phyloP scores from a whole-genome alignment of 805 yeast species.

The Lachancea thermotolerans region DNA sequence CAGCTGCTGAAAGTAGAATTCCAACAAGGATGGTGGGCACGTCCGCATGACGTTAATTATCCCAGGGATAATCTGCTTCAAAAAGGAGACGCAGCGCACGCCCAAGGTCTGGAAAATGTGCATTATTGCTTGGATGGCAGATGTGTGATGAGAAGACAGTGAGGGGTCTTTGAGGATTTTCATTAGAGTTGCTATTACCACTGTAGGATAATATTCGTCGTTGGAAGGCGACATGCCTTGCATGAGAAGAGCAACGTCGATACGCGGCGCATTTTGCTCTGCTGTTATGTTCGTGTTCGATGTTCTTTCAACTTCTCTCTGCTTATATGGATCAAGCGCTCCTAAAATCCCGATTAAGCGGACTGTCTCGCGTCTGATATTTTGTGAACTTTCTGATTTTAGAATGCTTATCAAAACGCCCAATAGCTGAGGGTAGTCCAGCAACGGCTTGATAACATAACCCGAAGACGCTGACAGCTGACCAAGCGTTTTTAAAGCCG shows the following conservation, averaged over 20 bases:
- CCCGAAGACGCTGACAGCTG: conserved; percentile 88
- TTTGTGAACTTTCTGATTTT: conserved; percentile 68
- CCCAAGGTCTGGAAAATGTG: conserved; percentile 87
- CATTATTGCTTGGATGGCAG: conserved; percentile 90
- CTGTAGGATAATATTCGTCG: conserved; percentile 94
- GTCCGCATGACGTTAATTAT: conserved; percentile 76
- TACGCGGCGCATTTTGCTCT: conserved; percentile 82
- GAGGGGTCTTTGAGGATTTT: conserved; percentile 81
- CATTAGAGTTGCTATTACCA: conserved; percentile 79
- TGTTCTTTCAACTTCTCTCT: conserved; percentile 78
- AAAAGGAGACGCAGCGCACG: conserved; percentile 78
- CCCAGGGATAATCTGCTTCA: conserved; percentile 84
- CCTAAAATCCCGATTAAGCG: conserved; percentile 88
- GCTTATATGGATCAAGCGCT: conserved; percentile 94
- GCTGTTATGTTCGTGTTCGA: conserved; percentile 43
- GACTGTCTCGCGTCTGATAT: conserved; percentile 80
- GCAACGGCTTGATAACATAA: conserved; percentile 86
- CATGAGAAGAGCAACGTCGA: conserved; percentile 85
- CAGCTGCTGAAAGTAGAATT: conserved; percentile 83
- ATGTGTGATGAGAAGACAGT: conserved; percentile 76
- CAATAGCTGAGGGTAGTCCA: conserved; percentile 85
- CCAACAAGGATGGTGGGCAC: conserved; percentile 72
- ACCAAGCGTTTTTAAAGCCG: conserved; percentile 82
- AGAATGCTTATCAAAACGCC: conserved; percentile 76
- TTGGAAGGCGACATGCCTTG: conserved; percentile 88